These are phyloP conservation scores for Blastobotrys buckinghamii DNA, from an alignment of 1,139 yeast species.

Conservation along the genomic window DNA sequence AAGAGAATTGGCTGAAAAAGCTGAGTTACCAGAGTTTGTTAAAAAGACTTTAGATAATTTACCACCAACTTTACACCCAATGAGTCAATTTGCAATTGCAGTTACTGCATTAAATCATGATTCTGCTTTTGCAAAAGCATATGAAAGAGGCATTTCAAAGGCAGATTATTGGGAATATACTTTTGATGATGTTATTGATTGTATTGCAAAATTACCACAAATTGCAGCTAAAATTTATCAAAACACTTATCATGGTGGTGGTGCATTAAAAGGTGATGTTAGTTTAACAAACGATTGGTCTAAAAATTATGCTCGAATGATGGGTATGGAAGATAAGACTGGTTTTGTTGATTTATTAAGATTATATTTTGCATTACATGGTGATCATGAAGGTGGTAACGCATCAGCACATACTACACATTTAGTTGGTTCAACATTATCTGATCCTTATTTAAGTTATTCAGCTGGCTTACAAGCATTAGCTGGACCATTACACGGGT, in stretches of 20 bases:
- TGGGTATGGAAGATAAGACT: conserved; percentile 74
- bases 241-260: conserved; percentile 81
- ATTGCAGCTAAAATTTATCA: conserved; percentile 93
- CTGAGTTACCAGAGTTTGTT: conserved; percentile 77
- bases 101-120: conserved; percentile 87
- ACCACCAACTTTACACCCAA: conserved; percentile 88
- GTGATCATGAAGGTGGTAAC: conserved; percentile 99
- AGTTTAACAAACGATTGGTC: conserved; percentile 82
- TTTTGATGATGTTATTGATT: conserved; percentile 82
- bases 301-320: conserved; percentile 77
- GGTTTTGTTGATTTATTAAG: conserved; percentile 90
- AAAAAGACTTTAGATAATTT: conserved; percentile 74
- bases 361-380: conserved; percentile 89
- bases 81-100: conserved; percentile 95
- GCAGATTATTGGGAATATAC: conserved; percentile 88
- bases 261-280: conserved; percentile 57
- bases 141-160: conserved; percentile 84
- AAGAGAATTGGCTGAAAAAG: conserved; percentile 80
- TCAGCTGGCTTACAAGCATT: conserved; percentile 97
- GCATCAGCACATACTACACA: conserved; percentile 98
- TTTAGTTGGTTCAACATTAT: conserved; percentile 92
- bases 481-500: conserved; percentile 98
- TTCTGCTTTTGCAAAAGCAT: conserved; percentile 85
- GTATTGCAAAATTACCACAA: conserved; percentile 87
- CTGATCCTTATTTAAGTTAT: conserved; percentile 88